phyloP scores from a whole-genome alignment of 2,329 filamentous ascomycete genomes.

The Trichoderma afroharzianum region DNA sequence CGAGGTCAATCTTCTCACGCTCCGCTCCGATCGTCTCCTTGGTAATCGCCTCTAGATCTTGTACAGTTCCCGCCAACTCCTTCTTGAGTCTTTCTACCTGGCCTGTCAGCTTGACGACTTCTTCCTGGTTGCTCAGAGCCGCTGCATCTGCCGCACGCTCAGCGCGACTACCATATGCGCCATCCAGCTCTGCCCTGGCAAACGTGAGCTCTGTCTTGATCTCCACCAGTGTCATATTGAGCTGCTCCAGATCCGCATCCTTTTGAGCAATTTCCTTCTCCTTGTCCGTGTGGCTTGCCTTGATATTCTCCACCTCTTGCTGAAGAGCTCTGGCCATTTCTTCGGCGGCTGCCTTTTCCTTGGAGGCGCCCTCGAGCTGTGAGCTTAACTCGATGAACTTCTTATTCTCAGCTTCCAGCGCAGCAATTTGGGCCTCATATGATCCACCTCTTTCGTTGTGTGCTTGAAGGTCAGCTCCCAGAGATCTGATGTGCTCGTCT shows the following conservation, averaged over 20 bases:
- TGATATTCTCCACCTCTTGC: slow-evolving; percentile 23
- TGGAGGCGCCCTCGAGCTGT: slow-evolving; percentile 30
- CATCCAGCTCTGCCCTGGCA: slow-evolving; percentile 59
- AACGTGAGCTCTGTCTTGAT: slow-evolving; percentile 60
- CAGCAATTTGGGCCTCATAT: slow-evolving; percentile 32
- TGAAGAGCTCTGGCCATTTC: slow-evolving; percentile 27
- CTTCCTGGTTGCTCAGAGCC: slow-evolving; percentile 47
- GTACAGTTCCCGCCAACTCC: slow-evolving; percentile 48
- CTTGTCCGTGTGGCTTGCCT: slow-evolving; percentile 27
- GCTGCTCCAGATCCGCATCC: slow-evolving; percentile 48
- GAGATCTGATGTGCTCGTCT: slow-evolving; percentile 37
- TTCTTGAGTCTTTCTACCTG: slow-evolving; percentile 49
- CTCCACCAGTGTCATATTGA: slow-evolving; percentile 52
- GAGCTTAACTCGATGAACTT: slow-evolving; percentile 32
- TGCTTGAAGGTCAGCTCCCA: slow-evolving; percentile 36
- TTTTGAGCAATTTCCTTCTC: slow-evolving; percentile 45
- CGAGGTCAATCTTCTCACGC: slow-evolving; percentile 45
- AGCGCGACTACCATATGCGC: slow-evolving; percentile 56
- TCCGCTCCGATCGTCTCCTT: slow-evolving; percentile 49
- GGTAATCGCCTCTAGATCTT: slow-evolving; percentile 52
- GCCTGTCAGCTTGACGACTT: slow-evolving; percentile 43
- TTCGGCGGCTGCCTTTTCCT: slow-evolving; percentile 28
- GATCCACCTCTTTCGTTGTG: slow-evolving; percentile 38
- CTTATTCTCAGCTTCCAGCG: slow-evolving; percentile 3
- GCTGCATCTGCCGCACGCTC: slow-evolving; percentile 58